Evolutionary conservation across 75 land plant genomes (phyloP), one percentile per base, ranked within the genome.

Genomic region (Selaginella moellendorffii): DNA sequence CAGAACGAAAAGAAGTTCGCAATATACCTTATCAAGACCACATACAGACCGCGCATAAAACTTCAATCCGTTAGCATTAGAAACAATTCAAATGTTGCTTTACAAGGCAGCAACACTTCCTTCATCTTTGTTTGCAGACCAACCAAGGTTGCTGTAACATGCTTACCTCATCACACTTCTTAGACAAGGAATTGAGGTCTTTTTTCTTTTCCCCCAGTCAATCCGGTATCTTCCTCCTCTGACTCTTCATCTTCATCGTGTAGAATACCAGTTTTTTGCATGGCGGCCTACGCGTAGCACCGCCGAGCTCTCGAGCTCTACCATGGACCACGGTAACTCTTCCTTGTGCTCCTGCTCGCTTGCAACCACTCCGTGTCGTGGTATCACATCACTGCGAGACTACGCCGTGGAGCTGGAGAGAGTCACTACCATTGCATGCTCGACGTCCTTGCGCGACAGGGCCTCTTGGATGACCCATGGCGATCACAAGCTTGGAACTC

Each of bases 21-120:
- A n/a, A n/a, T n/a, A n/a, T 17, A 89, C 98, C 98, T 93, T 93
- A 64, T 93, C 98, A 53, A 93, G 98, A 0, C 78, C 83, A 10
- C 75, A 68, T 69, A 93, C 78, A 20, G 85, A 76, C 23, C 77
- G 61, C 21, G 89, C 80, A 67, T 89, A 93, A 71, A 85, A 85
- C 58, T 85, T 78, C 53, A 96, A 96, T 58, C 89, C 83, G 22
- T 65, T 74, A 0, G 96, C 82, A n/a, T n/a, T n/a, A n/a, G n/a
- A n/a, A n/a, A n/a, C n/a, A n/a, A n/a, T n/a, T 36, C 5, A 36
- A 36, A 36, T 36, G 14, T 36, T 36, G 14, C 5, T 14, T 36
- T 36, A 36, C 46, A 36, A 36, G 10, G 10, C 14, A 5, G 71
- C 27, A 80, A 72, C 2, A 78, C 76, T 65, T 80, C 84, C 65